A percentile compares a stretch with the other conserved stretches of the same genome.
These are phyloP conservation scores for Albizia julibrissin DNA, from an alignment of 306 rosid genomes.

Conservation along the genomic window DNA sequence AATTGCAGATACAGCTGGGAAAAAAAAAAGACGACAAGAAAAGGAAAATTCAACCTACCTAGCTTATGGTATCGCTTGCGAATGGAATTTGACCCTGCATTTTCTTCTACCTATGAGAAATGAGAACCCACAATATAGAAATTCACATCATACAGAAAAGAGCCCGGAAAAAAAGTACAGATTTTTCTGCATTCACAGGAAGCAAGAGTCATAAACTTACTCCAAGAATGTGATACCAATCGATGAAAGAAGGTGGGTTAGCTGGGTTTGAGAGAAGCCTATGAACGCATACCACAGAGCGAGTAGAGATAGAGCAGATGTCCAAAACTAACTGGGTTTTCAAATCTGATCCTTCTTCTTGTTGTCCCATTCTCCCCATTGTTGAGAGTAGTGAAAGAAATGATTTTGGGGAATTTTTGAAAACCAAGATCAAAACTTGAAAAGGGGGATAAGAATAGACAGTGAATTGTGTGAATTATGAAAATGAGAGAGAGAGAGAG, in stretches of 20 bases:
- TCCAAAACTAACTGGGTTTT: constrained; percentile 69
- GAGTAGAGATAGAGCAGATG: constrained; percentile 69
- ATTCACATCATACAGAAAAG: constrained; percentile 22
- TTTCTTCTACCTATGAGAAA: constrained; percentile 69
- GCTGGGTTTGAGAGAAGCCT: constrained; percentile 41
- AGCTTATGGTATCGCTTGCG: constrained; percentile 79
- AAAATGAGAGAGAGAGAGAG: neutral
- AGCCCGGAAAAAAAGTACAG: neutral
- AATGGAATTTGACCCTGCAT: constrained; percentile 55
- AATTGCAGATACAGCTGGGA: constrained; percentile 4
- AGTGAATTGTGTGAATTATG: constrained; percentile 26
- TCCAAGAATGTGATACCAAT: constrained; percentile 89
- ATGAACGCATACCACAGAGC: constrained; percentile 58
- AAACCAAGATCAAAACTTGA: constrained; percentile 38
- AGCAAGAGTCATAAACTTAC: constrained; percentile 48
- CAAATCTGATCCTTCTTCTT: constrained; percentile 63
- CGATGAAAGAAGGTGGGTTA: constrained; percentile 48
- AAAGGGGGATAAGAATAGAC: constrained; percentile 40
- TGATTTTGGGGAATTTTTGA: constrained; percentile 6
- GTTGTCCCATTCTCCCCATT: constrained; percentile 51
- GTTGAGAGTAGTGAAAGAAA: constrained; percentile 12
- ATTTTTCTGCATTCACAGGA: neutral
- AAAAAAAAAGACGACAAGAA: neutral
- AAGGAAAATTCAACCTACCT: constrained; percentile 52
- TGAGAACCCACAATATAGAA: constrained; percentile 21